Evolutionary conservation across 306 rosid genomes (phyloP), one percentile per base, ranked within the genome.

Genomic region (Castanea crenata): DNA sequence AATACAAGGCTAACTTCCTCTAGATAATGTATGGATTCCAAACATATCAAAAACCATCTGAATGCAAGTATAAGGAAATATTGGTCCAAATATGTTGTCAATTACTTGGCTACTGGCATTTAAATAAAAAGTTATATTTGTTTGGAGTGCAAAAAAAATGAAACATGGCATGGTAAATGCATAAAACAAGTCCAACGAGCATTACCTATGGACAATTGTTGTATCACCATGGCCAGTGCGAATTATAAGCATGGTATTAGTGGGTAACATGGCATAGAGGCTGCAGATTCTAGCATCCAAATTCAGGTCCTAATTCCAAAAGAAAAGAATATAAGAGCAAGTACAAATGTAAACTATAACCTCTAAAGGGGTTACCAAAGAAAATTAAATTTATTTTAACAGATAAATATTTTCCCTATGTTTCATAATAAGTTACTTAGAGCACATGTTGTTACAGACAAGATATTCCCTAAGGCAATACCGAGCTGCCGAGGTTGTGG

Each of bases 211-310:
- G n/a, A 93, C 97, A 69, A 91, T 64, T 62, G 97, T 92, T 34
- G 92, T 91, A 85, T 96, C 97, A 55, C 99, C 99, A 62, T 93
- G 99, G 78, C 99, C 99, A 1, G 99, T 88, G 88, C 93, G 93
- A 75, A 91, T 72, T 21, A 21, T 21, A 21, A 21, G 21, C 21
- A 21, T 21, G 21, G 21, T 21, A 21, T 21, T 21, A 21, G 89
- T 56, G 23, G 98, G 99, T 49, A 96, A 85, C 16, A 91, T 72
- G 8, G 68, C 31, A 9, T 90, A 85, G 51, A 96, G 90, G 69
- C 80, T 71, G 21, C 78, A 82, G 74, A 93, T 78, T 87, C 90
- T 90, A 74, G 87, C 70, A 87, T 96, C 97, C 88, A 96, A 90
- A 96, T 34, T 87, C 92, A 7, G 98, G 99, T 57, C 99, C 99